Conservation (phyloP, 495 filamentous ascomycete species). For the Lophiotrema nucula region DNA sequence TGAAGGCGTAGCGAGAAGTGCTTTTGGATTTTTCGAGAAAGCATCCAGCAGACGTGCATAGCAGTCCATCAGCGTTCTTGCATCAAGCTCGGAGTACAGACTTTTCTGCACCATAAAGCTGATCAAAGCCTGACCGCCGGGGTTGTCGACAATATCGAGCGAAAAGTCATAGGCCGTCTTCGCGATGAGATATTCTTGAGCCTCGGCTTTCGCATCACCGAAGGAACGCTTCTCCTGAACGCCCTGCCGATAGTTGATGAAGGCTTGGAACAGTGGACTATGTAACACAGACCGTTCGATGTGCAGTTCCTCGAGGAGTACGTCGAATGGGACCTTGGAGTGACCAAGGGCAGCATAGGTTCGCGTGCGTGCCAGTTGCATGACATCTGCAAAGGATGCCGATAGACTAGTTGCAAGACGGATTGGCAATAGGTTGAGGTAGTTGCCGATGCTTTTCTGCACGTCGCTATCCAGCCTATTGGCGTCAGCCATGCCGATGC, state of each 20-base stretch:
- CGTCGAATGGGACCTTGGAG: conserved; percentile 48
- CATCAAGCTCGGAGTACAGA: no score
- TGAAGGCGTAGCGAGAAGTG: neutral
- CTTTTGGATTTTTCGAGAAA: neutral
- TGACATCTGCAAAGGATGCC: neutral
- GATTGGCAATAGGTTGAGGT: conserved; percentile 15
- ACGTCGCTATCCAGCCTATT: conserved; percentile 3
- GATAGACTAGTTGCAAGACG: neutral
- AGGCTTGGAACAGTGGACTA: conserved; percentile 45
- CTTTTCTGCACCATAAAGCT: no score
- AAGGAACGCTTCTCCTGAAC: conserved; percentile 35
- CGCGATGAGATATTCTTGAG: no score
- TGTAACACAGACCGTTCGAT: conserved; percentile 38
- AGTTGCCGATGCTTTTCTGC: conserved; percentile 6
- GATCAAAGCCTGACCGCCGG: no score
- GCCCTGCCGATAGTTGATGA: conserved; percentile 46
- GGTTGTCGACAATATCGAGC: no score
- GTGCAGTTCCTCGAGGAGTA: conserved; percentile 44
- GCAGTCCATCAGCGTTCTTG: neutral
- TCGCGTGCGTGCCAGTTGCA: neutral
- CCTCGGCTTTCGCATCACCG: no score
- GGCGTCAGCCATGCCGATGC: conserved; percentile 18
- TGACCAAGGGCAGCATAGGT: conserved; percentile 11
- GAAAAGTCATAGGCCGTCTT: no score
- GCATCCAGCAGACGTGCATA: conserved; percentile 4